These are phyloP conservation scores for Candida stauntonica DNA, from an alignment of 805 yeast species.

Conservation along the genomic window DNA sequence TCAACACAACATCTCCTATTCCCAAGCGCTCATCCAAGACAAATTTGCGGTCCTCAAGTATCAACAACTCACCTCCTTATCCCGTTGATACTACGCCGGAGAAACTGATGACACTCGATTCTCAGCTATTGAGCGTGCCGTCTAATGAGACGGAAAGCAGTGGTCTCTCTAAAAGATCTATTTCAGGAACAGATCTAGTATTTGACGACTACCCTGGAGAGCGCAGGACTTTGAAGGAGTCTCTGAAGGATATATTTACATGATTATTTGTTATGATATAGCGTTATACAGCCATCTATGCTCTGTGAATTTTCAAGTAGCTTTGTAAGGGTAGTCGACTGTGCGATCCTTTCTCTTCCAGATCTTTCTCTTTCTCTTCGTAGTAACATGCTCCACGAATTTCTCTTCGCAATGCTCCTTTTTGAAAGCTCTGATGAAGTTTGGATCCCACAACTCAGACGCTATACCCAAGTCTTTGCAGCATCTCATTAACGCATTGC, in stretches of 20 bases:
- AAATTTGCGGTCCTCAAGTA: constrained; percentile 5
- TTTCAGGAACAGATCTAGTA: constrained; percentile 7
- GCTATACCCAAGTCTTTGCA: constrained; percentile 97
- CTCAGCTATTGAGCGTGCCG: too few species aligned
- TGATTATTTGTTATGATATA: not conserved
- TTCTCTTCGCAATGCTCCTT: constrained; percentile 67
- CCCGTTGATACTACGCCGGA: not conserved
- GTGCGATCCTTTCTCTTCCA: constrained; percentile 86
- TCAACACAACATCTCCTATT: not conserved
- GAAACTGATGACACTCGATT: too few species aligned
- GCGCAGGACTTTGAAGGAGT: constrained; percentile 7
- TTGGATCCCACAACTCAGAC: constrained; percentile 96
- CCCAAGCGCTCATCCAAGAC: constrained; percentile 6
- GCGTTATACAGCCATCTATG: not conserved
- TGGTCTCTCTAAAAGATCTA: not conserved
- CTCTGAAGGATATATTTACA: constrained; percentile 5
- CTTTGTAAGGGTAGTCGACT: constrained; percentile 82
- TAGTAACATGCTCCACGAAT: constrained; percentile 78
- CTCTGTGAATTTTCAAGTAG: constrained; percentile 6
- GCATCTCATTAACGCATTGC: constrained; percentile 95
- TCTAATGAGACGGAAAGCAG: not conserved
- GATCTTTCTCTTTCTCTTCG: constrained; percentile 81
- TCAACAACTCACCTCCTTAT: not conserved
- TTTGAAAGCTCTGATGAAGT: constrained; percentile 71
- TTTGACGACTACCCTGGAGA: constrained; percentile 5